Conservation (phyloP, 2,329 filamentous ascomycete species). For the Lecanoromycetidae sp. region DNA sequence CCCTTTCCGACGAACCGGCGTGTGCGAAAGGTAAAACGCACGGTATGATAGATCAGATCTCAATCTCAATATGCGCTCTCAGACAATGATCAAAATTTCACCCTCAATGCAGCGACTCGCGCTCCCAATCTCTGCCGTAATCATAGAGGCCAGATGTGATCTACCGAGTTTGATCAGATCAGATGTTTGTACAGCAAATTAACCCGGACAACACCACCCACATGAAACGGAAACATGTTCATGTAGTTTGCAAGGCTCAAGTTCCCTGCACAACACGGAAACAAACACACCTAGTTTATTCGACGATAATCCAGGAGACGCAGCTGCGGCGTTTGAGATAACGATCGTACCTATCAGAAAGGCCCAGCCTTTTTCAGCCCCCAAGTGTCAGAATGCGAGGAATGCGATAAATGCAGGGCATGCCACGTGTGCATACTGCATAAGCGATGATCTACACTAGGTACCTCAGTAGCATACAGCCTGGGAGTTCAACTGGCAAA, state of each 20-base stretch:
- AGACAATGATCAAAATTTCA: background rate
- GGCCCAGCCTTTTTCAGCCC: background rate
- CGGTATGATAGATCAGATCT: background rate
- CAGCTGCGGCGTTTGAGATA: background rate
- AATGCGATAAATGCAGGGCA: too few relatives aligned
- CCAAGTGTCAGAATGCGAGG: constrained; percentile 1
- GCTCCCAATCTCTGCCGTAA: background rate
- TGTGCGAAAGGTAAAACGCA: too few relatives aligned
- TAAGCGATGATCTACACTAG: too few relatives aligned
- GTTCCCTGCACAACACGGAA: background rate
- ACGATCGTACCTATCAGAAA: background rate
- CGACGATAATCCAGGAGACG: background rate
- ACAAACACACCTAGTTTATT: background rate
- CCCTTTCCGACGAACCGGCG: background rate
- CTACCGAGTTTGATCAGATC: background rate
- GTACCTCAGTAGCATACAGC: background rate
- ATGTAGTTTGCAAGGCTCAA: constrained; percentile 9
- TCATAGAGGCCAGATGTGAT: background rate
- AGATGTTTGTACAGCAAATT: background rate
- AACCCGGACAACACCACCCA: background rate
- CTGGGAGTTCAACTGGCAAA: too few relatives aligned
- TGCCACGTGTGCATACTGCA: too few relatives aligned
- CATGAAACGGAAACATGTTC: too few relatives aligned
- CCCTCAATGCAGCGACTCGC: background rate
- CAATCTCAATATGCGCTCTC: background rate